phyloP scores from a whole-genome alignment of 2,329 filamentous ascomycete genomes.

The Fusarium camptoceras region DNA sequence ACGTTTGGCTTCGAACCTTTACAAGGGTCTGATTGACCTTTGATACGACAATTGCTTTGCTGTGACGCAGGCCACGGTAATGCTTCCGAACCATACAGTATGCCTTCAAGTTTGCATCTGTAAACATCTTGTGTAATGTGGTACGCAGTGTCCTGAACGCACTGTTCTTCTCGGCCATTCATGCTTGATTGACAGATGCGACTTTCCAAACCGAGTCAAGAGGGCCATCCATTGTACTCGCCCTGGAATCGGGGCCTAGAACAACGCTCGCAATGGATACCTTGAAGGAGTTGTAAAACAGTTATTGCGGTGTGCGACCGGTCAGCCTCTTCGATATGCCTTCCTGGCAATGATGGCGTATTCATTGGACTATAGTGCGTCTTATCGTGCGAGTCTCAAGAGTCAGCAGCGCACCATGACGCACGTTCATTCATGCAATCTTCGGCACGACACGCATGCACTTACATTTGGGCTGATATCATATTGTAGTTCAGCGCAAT shows the following conservation, averaged over 20 bases:
- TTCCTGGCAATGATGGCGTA: slow-evolving; percentile 33
- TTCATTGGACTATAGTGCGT: slow-evolving; percentile 32
- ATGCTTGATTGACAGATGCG: slow-evolving; percentile 21
- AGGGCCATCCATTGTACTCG: slow-evolving; percentile 18
- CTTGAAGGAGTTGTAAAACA: neutral
- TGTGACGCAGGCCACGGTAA: slow-evolving; percentile 7
- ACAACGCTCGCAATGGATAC: slow-evolving; percentile 13
- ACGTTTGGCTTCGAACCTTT: neutral
- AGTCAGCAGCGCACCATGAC: slow-evolving; percentile 33
- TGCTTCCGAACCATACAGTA: slow-evolving; percentile 1
- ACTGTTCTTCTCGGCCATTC: slow-evolving; percentile 13
- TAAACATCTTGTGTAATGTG: slow-evolving; percentile 8
- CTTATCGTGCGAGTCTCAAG: slow-evolving; percentile 38
- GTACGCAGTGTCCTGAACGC: slow-evolving; percentile 9
- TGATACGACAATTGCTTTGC: slow-evolving; percentile 30
- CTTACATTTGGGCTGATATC: neutral
- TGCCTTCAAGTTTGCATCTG: slow-evolving; percentile 12
- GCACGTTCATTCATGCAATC: slow-evolving; percentile 14
- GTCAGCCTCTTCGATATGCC: slow-evolving; percentile 35
- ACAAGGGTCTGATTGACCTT: neutral
- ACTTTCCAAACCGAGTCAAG: slow-evolving; percentile 4
- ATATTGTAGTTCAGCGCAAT: neutral
- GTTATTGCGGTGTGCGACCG: slow-evolving; percentile 23
- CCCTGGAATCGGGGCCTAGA: slow-evolving; percentile 22
- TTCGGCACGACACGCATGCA: slow-evolving; percentile 23